Evolutionary conservation across 2,329 filamentous ascomycete genomes (phyloP), one percentile per base, ranked within the genome.

Genomic region (Colletotrichum nymphaeae): DNA sequence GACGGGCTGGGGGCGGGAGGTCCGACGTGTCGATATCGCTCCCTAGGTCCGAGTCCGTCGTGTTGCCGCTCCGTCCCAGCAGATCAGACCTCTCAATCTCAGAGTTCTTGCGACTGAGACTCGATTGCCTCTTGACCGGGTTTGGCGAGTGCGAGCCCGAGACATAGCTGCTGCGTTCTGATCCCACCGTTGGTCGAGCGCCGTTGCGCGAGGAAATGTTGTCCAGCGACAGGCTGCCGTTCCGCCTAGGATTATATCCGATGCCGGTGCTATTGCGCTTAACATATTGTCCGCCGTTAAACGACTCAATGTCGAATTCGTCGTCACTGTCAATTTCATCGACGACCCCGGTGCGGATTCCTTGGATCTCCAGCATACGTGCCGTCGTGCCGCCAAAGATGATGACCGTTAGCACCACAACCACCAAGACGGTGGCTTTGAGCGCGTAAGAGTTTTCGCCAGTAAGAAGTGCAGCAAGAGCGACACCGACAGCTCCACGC

Each of bases 311-410:
- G 81, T 99, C 97, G 78, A 99, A 99, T 82, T 99, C 97, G 80
- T 99, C 97, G 80, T 99, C 97, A 57, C 95, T 98, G 81, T 99
- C 97, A 57, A 97, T 94, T 81, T 99, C 97, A 78, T 99, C 97
- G 0, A 98, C 94, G 0, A 99, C 96, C 0, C 97, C 97, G 0
- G 96, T 99, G 69, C 95, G 91, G 74, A 99, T 99, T n/a, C 95
- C 94, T 19, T 98, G 86, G 67, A 99, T 99, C 81, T 99, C 97
- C 22, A 99, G 87, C 97, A 99, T 99, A 69, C 96, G 93, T 14
- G 96, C 95, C 0, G 97, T 99, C 7, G 97, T 99, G 65, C 97
- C 97, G 68, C 97, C 97, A 78, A 99, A 99, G 75, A 99, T 98
- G 83, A 99, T 99, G 78, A 99, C 97, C 0, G 97, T 98, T 74